Evolutionary conservation across 257 asterid genomes (phyloP).

Genomic region (Verbascum thapsus): DNA sequence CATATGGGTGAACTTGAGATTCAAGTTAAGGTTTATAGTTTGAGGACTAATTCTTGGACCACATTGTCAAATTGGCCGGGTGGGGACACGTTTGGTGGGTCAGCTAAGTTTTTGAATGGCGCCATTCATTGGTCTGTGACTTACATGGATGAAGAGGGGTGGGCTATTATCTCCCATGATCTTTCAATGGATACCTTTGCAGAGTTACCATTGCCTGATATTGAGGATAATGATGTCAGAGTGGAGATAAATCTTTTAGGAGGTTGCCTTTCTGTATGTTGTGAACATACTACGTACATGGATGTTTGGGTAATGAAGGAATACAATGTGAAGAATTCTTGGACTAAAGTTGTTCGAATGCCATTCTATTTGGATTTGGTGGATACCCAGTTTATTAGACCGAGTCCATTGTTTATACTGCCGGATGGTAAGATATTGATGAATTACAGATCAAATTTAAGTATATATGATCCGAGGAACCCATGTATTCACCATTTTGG

Average conservation of each 20-base stretch:
- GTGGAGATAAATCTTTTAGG: constrained; percentile 17
- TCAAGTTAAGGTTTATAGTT: constrained; percentile 31
- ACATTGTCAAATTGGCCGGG: constrained; percentile 20
- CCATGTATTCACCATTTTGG: constrained; percentile 19
- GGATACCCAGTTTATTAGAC: constrained; percentile 9
- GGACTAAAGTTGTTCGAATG: constrained; percentile 26
- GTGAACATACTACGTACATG: constrained; percentile 14
- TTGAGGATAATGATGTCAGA: constrained; percentile 13
- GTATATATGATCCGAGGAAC: constrained; percentile 15
- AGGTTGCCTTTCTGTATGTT: constrained; percentile 24
- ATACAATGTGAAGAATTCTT: constrained; percentile 24
- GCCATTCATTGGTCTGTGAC: constrained; percentile 32
- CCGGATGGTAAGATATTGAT: constrained; percentile 25
- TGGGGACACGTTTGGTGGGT: constrained; percentile 19
- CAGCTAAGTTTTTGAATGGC: constrained; percentile 31
- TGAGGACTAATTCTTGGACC: constrained; percentile 32
- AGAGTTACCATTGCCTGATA: constrained; percentile 21
- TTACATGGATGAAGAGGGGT: background rate
- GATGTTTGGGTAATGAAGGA: constrained; percentile 36
- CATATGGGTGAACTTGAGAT: background rate
- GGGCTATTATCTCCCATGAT: constrained; percentile 29
- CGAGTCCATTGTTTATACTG: constrained; percentile 9
- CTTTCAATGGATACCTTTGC: constrained; percentile 24
- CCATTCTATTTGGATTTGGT: constrained; percentile 22
- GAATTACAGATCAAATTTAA: constrained; percentile 20